phyloP scores from a whole-genome alignment of 2,329 filamentous ascomycete species.

The Fusarium veterinarium region DNA sequence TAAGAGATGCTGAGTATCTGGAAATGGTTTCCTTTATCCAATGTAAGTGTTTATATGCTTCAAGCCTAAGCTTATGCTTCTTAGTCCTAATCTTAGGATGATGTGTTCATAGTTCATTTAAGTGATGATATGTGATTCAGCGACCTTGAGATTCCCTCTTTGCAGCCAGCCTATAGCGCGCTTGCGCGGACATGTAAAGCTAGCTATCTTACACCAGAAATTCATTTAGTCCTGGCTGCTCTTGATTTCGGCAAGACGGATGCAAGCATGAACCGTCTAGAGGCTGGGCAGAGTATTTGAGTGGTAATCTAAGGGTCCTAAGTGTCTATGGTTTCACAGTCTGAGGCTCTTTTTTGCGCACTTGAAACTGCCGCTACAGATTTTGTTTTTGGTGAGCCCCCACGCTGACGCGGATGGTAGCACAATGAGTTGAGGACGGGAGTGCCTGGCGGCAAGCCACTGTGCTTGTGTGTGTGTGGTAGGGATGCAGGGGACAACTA shows the following conservation, averaged over 20 bases:
- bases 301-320: conserved; percentile 11
- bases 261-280: not conserved
- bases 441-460: conserved; percentile 35
- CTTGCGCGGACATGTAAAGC: not conserved
- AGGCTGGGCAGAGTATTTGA: conserved; percentile 5
- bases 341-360: conserved; percentile 25
- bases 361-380: conserved; percentile 8
- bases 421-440: conserved; percentile 13
- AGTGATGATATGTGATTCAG: not conserved
- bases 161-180: not conserved
- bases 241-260: conserved; percentile 4
- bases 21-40: not conserved
- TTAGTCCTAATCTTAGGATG: not conserved
- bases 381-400: conserved; percentile 7
- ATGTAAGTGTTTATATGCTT: not conserved
- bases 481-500: conserved; percentile 35
- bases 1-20: not conserved
- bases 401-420: conserved; percentile 21
- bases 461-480: conserved; percentile 11
- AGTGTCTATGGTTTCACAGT: conserved; percentile 31
- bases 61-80: not conserved
- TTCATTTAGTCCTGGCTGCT: conserved; percentile 3
- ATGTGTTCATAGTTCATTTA: not conserved
- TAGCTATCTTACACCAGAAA: not conserved
- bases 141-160: not conserved